These are phyloP conservation scores for Discostella pseudostelligera DNA, from an alignment of 108 stramenopile genomes.

Conservation along the genomic window DNA sequence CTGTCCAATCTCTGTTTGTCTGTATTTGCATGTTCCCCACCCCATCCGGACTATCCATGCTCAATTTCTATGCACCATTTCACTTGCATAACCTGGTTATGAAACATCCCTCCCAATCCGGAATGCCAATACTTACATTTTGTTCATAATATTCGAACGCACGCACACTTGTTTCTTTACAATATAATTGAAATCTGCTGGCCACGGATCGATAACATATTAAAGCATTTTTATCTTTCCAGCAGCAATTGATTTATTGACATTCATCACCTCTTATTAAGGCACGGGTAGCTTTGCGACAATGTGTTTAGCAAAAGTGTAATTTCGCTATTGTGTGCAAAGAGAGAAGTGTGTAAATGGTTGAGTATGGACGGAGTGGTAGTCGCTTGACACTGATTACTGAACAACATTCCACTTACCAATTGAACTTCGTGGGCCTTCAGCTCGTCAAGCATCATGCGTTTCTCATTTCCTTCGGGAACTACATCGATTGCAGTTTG, in stretches of 20 bases:
- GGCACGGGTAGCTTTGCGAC: conserved; percentile 63
- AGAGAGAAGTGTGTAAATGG: neutral
- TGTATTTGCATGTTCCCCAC: too few species aligned
- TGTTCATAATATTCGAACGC: conserved; percentile 29
- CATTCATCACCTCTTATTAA: conserved; percentile 2
- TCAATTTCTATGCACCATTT: too few species aligned
- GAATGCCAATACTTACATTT: conserved; percentile 18
- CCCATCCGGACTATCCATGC: too few species aligned
- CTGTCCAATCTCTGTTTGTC: too few species aligned
- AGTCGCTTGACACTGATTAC: neutral
- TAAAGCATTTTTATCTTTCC: neutral
- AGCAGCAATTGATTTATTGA: neutral
- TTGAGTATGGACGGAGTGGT: too few species aligned
- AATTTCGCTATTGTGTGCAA: conserved; percentile 61
- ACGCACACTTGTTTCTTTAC: neutral
- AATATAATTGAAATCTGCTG: neutral
- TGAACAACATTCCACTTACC: conserved; percentile 46
- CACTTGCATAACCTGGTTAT: neutral
- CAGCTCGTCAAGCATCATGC: conserved; percentile 64
- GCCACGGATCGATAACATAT: neutral
- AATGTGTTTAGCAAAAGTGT: conserved; percentile 88
- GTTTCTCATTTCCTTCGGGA: conserved; percentile 72
- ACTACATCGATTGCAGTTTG: conserved; percentile 87
- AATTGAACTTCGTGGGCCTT: conserved; percentile 70
- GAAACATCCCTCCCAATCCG: neutral